Evolutionary conservation across 345 rosid species (phyloP), one percentile per base, ranked within the genome.

Genomic region (Hypericum androsaemum): DNA sequence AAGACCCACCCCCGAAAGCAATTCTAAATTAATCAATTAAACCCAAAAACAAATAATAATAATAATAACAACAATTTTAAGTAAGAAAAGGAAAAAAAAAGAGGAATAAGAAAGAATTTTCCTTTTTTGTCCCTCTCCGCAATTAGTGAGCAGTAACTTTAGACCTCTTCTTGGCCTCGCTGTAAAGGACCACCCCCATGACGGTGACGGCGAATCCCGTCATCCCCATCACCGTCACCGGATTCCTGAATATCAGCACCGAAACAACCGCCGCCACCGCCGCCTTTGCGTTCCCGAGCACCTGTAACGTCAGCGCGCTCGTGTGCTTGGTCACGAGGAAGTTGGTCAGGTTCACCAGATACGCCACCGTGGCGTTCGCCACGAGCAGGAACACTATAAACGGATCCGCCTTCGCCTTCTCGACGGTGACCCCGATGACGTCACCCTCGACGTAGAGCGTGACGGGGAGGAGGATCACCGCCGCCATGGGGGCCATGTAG

Each of bases 151-250:
- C 57, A 50, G 79, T 74, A 15, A 71, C 79, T 74, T 92, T 92
- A n/a, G 95, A 92, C 71, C 98, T 81, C 90, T 92, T 92, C 88
- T 71, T 92, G n/a, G 98, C 98, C 76, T 92, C 98, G 57, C 97
- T 79, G 74, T 92, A 92, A 54, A 88, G 86, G 74, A 83, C 90
- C 60, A 92, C 98, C 0, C 98, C 98, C 97, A 88, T 88, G 54
- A 92, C 60, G 0, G 98, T 92, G 10, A 83, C 95, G 0, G 75
- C 96, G 15, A 92, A 92, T 39, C 98, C 98, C 0, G 95, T 63
- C 57, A 85, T 64, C 16, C 98, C 98, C 97, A 92, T 92, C 49
- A 73, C 77, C 0, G 89, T 85, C 62, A 92, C 98, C 52, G 98
- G 98, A 70, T 88, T 92, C 76, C 86, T 77, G 60, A 92, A 92